phyloP scores from a whole-genome alignment of 139 green algal species.

The Closterium sp. region DNA sequence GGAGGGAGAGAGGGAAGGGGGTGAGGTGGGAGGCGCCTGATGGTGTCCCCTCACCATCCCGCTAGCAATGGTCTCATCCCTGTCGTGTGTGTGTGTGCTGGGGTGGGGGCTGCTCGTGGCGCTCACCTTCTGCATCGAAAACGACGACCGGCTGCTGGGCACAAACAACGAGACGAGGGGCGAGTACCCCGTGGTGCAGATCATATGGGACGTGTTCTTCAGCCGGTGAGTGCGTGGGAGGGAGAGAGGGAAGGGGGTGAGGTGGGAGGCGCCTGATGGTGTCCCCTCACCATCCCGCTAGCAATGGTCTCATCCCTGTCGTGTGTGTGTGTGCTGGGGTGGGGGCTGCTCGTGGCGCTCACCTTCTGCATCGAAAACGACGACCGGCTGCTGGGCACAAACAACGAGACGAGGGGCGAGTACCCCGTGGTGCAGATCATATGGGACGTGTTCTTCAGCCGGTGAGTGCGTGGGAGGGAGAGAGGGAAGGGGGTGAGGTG shows the following conservation, averaged over 20 bases:
- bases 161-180: background rate
- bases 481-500: too few relatives aligned
- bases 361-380: slow-evolving; percentile 30
- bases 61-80: background rate
- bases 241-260: too few relatives aligned
- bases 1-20: too few relatives aligned
- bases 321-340: slow-evolving; percentile 6
- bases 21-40: too few relatives aligned
- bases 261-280: too few relatives aligned
- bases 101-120: slow-evolving; percentile 14
- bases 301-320: slow-evolving; percentile 6
- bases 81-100: background rate
- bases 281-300: background rate
- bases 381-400: background rate
- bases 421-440: slow-evolving; percentile 30
- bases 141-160: background rate
- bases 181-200: slow-evolving; percentile 23
- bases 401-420: slow-evolving; percentile 5
- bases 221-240: too few relatives aligned
- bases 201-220: slow-evolving; percentile 24
- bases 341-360: slow-evolving; percentile 8
- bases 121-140: slow-evolving; percentile 31
- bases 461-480: too few relatives aligned
- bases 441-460: slow-evolving; percentile 11
- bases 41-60: background rate